A percentile compares a stretch with the other conserved stretches of the same genome.
Conservation (phyloP, 23 red algal species). For the Gracilariopsis chorda region DNA sequence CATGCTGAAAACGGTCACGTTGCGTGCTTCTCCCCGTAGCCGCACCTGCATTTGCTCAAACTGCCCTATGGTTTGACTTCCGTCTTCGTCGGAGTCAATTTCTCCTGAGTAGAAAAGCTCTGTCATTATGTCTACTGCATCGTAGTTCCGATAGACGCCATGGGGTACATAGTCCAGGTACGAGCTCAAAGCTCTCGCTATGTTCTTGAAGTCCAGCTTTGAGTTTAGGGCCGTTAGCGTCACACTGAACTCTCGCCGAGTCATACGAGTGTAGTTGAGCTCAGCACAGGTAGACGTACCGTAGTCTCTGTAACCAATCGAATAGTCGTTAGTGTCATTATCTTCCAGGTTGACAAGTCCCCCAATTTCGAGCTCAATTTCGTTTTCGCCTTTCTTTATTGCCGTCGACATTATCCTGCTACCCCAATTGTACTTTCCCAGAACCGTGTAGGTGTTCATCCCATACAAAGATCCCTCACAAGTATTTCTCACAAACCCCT, state of each 20-base stretch:
- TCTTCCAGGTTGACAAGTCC: not conserved
- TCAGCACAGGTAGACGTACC: not conserved
- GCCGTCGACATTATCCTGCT: not conserved
- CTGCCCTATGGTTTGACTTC: not conserved
- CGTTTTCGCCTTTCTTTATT: not conserved
- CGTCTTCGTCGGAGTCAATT: not conserved
- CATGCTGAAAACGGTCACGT: not conserved
- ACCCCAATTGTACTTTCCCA: not conserved
- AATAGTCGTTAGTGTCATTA: not conserved
- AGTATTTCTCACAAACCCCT: not conserved
- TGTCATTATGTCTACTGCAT: not conserved
- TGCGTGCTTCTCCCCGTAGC: not conserved
- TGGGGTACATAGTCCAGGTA: not conserved
- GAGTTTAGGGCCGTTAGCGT: not conserved
- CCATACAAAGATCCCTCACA: conserved; percentile 1
- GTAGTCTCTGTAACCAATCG: not conserved
- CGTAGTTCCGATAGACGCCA: not conserved
- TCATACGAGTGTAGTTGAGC: conserved; percentile 1
- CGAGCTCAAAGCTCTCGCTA: not conserved
- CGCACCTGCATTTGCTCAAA: not conserved
- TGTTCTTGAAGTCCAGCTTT: not conserved
- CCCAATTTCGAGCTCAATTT: not conserved
- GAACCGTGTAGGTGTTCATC: not conserved
- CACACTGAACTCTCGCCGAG: not conserved
- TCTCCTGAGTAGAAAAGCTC: not conserved